phyloP scores from a whole-genome alignment of 176 grass and related monocot species.

The Eremochloa ophiuroides region DNA sequence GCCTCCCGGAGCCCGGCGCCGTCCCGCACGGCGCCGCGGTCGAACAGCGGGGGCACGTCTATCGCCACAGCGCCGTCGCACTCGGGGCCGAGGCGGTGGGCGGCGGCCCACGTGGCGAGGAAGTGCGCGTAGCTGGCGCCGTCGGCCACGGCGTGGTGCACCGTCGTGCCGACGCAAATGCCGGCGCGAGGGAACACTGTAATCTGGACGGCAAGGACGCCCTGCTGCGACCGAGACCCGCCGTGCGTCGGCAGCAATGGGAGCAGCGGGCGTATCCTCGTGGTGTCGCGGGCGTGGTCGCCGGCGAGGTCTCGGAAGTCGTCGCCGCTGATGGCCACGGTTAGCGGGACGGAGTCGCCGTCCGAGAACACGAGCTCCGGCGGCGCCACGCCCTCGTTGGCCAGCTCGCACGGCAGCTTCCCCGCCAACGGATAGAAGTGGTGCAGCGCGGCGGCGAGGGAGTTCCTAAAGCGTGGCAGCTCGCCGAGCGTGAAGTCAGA shows the following conservation, averaged over 20 bases:
- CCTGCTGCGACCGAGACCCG: slow-evolving; percentile 22
- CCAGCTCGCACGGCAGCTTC: slow-evolving; percentile 12
- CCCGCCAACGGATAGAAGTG: slow-evolving; percentile 64
- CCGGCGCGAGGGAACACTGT: slow-evolving; percentile 63
- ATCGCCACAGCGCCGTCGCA: not conserved
- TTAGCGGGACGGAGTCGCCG: slow-evolving; percentile 28
- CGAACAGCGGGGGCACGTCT: slow-evolving; percentile 34
- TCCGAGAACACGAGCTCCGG: slow-evolving; percentile 15
- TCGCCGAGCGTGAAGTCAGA: slow-evolving; percentile 29
- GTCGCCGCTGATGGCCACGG: slow-evolving; percentile 27
- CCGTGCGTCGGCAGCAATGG: slow-evolving; percentile 22
- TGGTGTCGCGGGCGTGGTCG: slow-evolving; percentile 29
- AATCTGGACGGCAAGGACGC: slow-evolving; percentile 52
- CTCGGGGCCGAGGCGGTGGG: not conserved
- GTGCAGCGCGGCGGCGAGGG: slow-evolving; percentile 55
- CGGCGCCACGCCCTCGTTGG: not conserved
- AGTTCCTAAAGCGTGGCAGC: slow-evolving; percentile 38
- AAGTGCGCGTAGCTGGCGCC: slow-evolving; percentile 86
- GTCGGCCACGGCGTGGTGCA: slow-evolving; percentile 83
- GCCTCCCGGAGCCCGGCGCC: slow-evolving; percentile 26
- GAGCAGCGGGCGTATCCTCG: slow-evolving; percentile 38
- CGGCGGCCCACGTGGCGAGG: slow-evolving; percentile 42
- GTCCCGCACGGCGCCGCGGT: slow-evolving; percentile 47
- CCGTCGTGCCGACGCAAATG: slow-evolving; percentile 48
- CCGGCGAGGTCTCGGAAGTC: slow-evolving; percentile 51